Conservation (phyloP, 352 stramenopile genomes). For the Phytophthora multivora region DNA sequence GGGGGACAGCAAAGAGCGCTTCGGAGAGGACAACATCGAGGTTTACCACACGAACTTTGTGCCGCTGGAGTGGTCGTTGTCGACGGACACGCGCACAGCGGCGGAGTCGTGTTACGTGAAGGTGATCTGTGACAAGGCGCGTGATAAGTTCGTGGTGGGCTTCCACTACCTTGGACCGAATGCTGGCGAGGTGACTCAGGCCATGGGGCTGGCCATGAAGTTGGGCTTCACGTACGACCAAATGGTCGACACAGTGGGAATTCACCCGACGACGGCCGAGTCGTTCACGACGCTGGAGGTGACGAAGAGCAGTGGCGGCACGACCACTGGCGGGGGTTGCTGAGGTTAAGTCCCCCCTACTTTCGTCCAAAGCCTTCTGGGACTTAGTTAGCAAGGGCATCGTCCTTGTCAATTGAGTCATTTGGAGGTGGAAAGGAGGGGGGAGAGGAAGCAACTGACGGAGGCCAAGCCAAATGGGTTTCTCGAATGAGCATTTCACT, state of each 20-base stretch:
- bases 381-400: conserved; percentile 11
- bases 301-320: conserved; percentile 94
- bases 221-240: conserved; percentile 93
- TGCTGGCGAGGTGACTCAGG: conserved; percentile 95
- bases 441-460: conserved; percentile 34
- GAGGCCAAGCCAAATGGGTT: conserved; percentile 23
- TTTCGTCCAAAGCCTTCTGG: conserved; percentile 43
- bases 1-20: conserved; percentile 91
- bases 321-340: conserved; percentile 94
- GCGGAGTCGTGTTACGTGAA: conserved; percentile 94
- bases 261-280: conserved; percentile 97
- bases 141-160: conserved; percentile 92
- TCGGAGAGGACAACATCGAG: conserved; percentile 92
- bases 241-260: conserved; percentile 93
- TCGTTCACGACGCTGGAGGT: conserved; percentile 94
- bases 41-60: conserved; percentile 97
- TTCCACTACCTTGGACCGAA: conserved; percentile 99
- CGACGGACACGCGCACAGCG: conserved; percentile 48
- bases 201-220: conserved; percentile 95
- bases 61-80: conserved; percentile 95
- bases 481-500: conserved; percentile 2
- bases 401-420: conserved; percentile 7
- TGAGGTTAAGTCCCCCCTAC: conserved; percentile 93
- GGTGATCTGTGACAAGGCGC: conserved; percentile 92
- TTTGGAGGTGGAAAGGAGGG: conserved; percentile 30